phyloP scores from a whole-genome alignment of 164 flowering plant species.

The Chimonanthus salicifolius region DNA sequence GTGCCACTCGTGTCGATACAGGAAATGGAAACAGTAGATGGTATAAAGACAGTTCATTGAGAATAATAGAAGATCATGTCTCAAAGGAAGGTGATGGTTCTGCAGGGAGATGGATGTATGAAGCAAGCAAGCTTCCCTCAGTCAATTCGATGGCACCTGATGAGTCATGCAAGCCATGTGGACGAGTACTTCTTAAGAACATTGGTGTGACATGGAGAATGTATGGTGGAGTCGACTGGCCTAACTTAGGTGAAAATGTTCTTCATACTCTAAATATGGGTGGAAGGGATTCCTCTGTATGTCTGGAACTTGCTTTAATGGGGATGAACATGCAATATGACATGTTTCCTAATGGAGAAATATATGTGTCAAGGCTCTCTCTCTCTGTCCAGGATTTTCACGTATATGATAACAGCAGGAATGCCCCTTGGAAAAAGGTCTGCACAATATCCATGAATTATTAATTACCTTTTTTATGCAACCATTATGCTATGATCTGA shows the following conservation, averaged over 20 bases:
- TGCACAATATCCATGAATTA: background rate
- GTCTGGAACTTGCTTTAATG: conserved; percentile 62
- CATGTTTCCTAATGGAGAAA: conserved; percentile 57
- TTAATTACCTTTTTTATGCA: background rate
- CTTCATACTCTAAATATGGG: conserved; percentile 10
- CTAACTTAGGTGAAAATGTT: conserved; percentile 18
- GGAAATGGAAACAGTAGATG: conserved; percentile 50
- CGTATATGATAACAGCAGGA: conserved; percentile 61
- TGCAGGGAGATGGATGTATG: conserved; percentile 14
- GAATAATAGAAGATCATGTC: conserved; percentile 69
- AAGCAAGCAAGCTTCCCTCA: conserved; percentile 21
- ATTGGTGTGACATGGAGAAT: conserved; percentile 65
- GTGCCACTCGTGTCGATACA: conserved; percentile 17
- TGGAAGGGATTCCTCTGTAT: conserved; percentile 57
- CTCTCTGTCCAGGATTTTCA: conserved; percentile 65
- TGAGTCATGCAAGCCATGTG: conserved; percentile 34
- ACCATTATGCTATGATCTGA: background rate
- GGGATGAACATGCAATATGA: conserved; percentile 57
- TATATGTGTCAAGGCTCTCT: conserved; percentile 55
- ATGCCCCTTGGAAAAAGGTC: conserved; percentile 95
- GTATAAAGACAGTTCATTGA: conserved; percentile 56
- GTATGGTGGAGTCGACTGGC: conserved; percentile 86
- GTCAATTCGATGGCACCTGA: conserved; percentile 13
- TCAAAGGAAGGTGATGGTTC: conserved; percentile 24
- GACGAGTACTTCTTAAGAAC: conserved; percentile 55